Base-by-base conservation (phyloP, 179 eudicot species). In the Silene noctiflora region DNA sequence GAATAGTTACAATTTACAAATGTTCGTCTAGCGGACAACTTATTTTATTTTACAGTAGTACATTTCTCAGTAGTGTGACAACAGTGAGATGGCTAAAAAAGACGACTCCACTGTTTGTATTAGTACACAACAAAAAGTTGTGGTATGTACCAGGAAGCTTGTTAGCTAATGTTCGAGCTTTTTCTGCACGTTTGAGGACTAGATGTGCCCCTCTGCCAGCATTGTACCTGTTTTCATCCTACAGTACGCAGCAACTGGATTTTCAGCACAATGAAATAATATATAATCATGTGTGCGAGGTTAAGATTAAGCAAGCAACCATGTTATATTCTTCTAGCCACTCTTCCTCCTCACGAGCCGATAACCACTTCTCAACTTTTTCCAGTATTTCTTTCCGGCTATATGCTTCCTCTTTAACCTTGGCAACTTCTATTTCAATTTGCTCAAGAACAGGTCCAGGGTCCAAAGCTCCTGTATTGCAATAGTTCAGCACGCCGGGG, bases 271-370 rank as follows among this genome's bases (percentile, higher is more conserved):
- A 20, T 60, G 33, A 27, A 25, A 39, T 17, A 3, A n/a, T 55
- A n/a, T 73, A 35, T 58, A 24, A 29, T 22, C 44, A 22, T 21
- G 19, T 27, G 12, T 51, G 9, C 46, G 20, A 61, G 19, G 20
- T 19, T 61, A 62, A 68, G 10, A 60, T 53, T 60, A 35, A 24
- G 22, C 27, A 42, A 73, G 53, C 39, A 19, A 95, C 99, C 96
- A 87, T 88, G 71, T 91, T 90, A 74, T 96, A 96, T 70, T 96
- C 91, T 81, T 96, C 98, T n/a, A 96, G 97, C 99, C 99, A 96
- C 67, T 91, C 84, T 80, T 96, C 98, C 85, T 96, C 99, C 63
- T 93, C 97, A 79, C 98, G 88, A 35, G 97, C 98, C n/a, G 83
- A 87, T 83, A 90, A 77, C 98, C 98, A 96, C 83, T 93, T 93